phyloP scores from a whole-genome alignment of 495 filamentous ascomycete species.

The Hypomontagnella monticulosa region DNA sequence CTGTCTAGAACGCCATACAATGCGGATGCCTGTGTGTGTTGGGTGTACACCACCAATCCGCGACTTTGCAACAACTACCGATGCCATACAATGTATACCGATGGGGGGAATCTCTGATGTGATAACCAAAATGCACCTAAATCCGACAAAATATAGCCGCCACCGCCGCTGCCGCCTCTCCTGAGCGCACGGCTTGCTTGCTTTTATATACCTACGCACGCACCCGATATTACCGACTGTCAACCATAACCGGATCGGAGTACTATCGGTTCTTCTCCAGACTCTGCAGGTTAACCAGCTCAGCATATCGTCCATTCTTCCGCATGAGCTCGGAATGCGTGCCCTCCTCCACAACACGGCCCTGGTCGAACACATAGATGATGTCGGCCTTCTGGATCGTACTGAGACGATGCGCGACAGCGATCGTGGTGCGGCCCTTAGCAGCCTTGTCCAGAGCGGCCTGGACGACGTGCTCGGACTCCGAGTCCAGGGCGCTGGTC shows the following conservation, averaged over 20 bases:
- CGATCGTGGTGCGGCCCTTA: conserved; percentile 78
- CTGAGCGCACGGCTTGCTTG: too few species aligned
- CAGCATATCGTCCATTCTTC: conserved; percentile 75
- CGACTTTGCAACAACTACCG: conserved; percentile 4
- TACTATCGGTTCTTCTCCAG: conserved; percentile 65
- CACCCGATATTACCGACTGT: too few species aligned
- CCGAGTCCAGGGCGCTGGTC: conserved; percentile 81
- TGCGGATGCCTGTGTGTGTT: too few species aligned
- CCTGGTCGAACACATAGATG: conserved; percentile 85
- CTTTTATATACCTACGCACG: too few species aligned
- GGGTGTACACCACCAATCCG: background rate
- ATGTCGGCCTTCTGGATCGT: conserved; percentile 86
- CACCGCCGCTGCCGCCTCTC: too few species aligned
- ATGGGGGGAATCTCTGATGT: conserved; percentile 18
- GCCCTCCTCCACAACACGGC: conserved; percentile 76
- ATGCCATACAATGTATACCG: conserved; percentile 8
- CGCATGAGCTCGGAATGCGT: conserved; percentile 74
- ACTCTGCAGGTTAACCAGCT: conserved; percentile 81
- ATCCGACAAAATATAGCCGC: background rate
- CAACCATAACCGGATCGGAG: too few species aligned
- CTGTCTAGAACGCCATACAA: too few species aligned
- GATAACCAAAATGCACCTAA: background rate
- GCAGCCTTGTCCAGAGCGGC: conserved; percentile 79
- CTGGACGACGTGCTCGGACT: conserved; percentile 85
- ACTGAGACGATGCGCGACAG: conserved; percentile 79